These are phyloP conservation scores for Sporodiniella umbellata DNA, from an alignment of 371 early-diverging fungal genomes.

Conservation along the genomic window DNA sequence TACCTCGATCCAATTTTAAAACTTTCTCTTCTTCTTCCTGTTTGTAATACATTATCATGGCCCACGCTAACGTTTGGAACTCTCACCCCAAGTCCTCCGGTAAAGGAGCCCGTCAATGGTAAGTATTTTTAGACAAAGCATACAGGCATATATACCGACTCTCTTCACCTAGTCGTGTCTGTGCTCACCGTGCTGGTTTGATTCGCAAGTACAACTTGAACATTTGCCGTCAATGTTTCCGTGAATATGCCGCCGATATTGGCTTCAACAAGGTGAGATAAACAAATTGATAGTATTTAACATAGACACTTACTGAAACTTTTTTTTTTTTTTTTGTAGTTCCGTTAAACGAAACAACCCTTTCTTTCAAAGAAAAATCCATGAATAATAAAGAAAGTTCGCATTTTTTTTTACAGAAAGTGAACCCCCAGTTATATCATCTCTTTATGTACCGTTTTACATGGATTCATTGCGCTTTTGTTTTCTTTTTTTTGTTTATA, in stretches of 20 bases:
- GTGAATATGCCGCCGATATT: conserved; percentile 98
- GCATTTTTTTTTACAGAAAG: conserved; percentile 1
- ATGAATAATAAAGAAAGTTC: neutral
- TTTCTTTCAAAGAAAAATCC: neutral
- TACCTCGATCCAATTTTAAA: neutral
- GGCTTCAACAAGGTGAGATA: conserved; percentile 57
- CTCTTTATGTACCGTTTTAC: neutral
- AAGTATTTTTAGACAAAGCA: conserved; percentile 10
- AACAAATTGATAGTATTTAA: neutral
- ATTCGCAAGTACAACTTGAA: conserved; percentile 99
- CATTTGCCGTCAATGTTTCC: conserved; percentile 99
- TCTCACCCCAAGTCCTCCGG: conserved; percentile 94
- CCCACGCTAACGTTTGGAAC: conserved; percentile 95
- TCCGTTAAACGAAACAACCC: conserved; percentile 7
- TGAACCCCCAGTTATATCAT: conserved; percentile 7
- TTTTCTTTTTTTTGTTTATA: conserved; percentile 3
- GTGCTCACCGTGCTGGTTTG: conserved; percentile 98
- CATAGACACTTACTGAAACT: neutral
- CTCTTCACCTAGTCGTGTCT: conserved; percentile 94
- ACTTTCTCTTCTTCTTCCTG: conserved; percentile 21
- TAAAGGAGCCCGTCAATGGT: conserved; percentile 98
- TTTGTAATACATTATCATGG: conserved; percentile 52
- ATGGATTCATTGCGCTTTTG: neutral
- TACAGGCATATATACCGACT: neutral
- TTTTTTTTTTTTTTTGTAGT: conserved; percentile 6